phyloP scores from a whole-genome alignment of 2,329 filamentous ascomycete genomes.

The Cucurbitaria berberidis region DNA sequence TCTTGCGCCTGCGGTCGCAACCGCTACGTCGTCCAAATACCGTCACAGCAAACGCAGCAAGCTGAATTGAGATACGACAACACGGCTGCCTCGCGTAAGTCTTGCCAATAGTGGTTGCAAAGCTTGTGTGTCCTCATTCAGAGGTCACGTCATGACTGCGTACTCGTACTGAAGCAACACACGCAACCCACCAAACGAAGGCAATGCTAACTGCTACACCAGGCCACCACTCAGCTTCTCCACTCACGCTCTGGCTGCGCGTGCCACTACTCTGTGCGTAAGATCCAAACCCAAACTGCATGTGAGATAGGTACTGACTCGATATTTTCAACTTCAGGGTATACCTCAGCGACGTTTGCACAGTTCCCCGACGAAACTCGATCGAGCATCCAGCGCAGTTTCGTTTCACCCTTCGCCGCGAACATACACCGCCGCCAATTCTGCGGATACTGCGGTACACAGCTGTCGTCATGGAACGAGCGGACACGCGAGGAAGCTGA shows the following conservation, averaged over 20 bases:
- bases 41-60: constrained; percentile 68
- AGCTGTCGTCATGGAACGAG: constrained; percentile 84
- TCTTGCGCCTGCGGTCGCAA: constrained; percentile 87
- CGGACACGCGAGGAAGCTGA: constrained; percentile 72
- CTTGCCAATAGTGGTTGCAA: background rate
- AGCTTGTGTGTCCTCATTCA: background rate
- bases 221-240: constrained; percentile 71
- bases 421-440: constrained; percentile 72
- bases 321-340: constrained; percentile 52
- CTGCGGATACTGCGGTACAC: constrained; percentile 90
- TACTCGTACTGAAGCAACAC: background rate
- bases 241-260: constrained; percentile 80
- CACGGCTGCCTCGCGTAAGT: constrained; percentile 73
- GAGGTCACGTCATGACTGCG: constrained; percentile 13
- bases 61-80: constrained; percentile 70
- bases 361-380: constrained; percentile 76
- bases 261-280: constrained; percentile 71
- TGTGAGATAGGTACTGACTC: background rate
- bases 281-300: background rate
- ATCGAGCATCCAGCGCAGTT: constrained; percentile 54
- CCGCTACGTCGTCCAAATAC: constrained; percentile 76
- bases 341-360: constrained; percentile 75
- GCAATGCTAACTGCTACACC: constrained; percentile 8
- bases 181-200: background rate
- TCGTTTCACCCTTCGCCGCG: constrained; percentile 52